Evolutionary conservation across 345 rosid genomes (phyloP).

Genomic region (Citrus maxima): DNA sequence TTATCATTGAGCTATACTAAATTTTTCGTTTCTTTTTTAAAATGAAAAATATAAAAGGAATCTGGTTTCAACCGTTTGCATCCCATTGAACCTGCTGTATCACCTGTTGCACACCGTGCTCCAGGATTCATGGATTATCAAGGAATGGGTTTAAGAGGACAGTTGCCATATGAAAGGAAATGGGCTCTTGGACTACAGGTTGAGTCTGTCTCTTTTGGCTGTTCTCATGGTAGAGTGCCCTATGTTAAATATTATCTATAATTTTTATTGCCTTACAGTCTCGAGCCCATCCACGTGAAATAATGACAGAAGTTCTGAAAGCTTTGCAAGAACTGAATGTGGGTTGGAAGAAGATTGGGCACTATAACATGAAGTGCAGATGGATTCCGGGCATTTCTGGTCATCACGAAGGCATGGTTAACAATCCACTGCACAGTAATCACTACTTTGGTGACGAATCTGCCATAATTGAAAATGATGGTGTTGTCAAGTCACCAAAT

Average conservation of each 20-base stretch:
- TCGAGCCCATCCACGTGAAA: slow-evolving; percentile 83
- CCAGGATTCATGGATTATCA: slow-evolving; percentile 76
- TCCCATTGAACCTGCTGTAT: slow-evolving; percentile 52
- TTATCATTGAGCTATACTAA: not conserved
- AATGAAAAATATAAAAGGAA: slow-evolving; percentile 44
- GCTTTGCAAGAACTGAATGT: slow-evolving; percentile 85
- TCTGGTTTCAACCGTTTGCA: slow-evolving; percentile 59
- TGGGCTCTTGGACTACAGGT: slow-evolving; percentile 99
- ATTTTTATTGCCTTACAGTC: slow-evolving; percentile 43
- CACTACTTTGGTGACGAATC: slow-evolving; percentile 69
- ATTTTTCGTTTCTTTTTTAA: not conserved
- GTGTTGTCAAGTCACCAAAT: slow-evolving; percentile 43
- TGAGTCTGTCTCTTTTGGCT: slow-evolving; percentile 10
- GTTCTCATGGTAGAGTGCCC: not conserved
- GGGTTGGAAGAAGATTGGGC: slow-evolving; percentile 94
- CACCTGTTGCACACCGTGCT: slow-evolving; percentile 55
- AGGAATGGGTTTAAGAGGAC: slow-evolving; percentile 59
- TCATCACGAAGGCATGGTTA: slow-evolving; percentile 63
- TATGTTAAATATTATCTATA: not conserved
- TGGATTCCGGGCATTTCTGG: slow-evolving; percentile 65
- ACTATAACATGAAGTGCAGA: slow-evolving; percentile 93
- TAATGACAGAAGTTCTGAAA: slow-evolving; percentile 82
- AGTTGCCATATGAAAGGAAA: slow-evolving; percentile 62
- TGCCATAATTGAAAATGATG: slow-evolving; percentile 52
- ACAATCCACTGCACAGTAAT: slow-evolving; percentile 47